Evolutionary conservation across 768 basidiomycete species (phyloP), one percentile per base, ranked within the genome.

Genomic region (Paxillus rubicundulus): DNA sequence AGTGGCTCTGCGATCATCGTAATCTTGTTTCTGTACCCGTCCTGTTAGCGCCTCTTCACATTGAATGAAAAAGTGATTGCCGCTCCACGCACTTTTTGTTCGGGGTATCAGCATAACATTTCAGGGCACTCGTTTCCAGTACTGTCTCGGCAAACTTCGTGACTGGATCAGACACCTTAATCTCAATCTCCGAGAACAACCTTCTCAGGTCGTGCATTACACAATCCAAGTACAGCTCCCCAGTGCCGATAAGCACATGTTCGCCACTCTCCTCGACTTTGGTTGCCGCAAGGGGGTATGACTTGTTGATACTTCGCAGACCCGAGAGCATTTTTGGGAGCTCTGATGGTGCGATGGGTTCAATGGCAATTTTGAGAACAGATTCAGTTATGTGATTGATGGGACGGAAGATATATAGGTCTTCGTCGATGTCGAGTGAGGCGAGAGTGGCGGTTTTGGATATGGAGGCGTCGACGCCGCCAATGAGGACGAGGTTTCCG

Each of bases 1-100:
- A 99, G 77, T 2, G 97, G 97, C 68, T 99, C 97, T 20, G 97
- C 94, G 58, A 99, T 98, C 94, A 98, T 96, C 7, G 97, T 99
- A 53, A 99, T 80, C 64, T 91, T 91, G 77, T 98, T 99, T 77
- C 96, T 98, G 59, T 20, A 49, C 44, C 49, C 47, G 24, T 20
- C 27, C 48, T 46, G 27, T 65, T 28, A 63, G 58, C 39, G 30
- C 41, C 50, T 47, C 20, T 49, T 49, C 63, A 20, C 44, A 49
- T 40, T 41, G 21, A 14, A 18, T 43, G 24, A 49, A 47, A 21
- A 49, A 48, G 24, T n/a, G 9, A 51, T 46, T 16, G 36, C 21
- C 4, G 14, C 14, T 27, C 27, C 34, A 71, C 89, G 57, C 61
- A 95, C 94, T 92, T 94, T 75, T 99, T 98, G 74, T 99, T 99